Evolutionary conservation across 768 basidiomycete species (phyloP).

Genomic region (Rhizopogon rudus): DNA sequence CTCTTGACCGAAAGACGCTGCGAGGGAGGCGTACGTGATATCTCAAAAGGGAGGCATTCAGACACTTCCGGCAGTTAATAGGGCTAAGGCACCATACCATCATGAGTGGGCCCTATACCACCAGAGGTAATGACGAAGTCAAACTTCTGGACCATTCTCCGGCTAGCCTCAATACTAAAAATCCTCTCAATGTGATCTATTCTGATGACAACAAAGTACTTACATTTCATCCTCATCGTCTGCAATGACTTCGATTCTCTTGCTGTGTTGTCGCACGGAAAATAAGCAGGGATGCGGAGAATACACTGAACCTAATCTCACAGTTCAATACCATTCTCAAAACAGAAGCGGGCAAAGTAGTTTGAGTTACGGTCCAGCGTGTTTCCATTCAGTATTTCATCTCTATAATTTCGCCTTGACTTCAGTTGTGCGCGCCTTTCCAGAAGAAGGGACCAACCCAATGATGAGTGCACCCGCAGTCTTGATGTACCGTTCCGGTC

Average conservation of each 20-base stretch:
- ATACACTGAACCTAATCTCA: constrained; percentile 26
- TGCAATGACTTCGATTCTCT: constrained; percentile 86
- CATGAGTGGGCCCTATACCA: constrained; percentile 90
- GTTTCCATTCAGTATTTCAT: constrained; percentile 92
- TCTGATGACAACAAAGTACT: neutral
- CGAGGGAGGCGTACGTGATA: constrained; percentile 87
- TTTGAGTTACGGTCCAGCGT: constrained; percentile 81
- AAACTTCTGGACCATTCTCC: constrained; percentile 73
- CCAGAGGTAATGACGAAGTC: constrained; percentile 91
- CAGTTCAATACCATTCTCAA: constrained; percentile 82
- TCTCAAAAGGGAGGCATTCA: constrained; percentile 36
- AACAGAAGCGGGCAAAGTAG: constrained; percentile 84
- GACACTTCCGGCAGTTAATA: neutral
- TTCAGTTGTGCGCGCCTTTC: neutral
- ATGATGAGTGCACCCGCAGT: constrained; percentile 75
- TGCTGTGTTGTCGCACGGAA: constrained; percentile 38
- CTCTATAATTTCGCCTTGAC: constrained; percentile 36
- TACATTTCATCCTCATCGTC: constrained; percentile 89
- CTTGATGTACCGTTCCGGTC: constrained; percentile 65
- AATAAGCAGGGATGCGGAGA: neutral
- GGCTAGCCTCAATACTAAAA: constrained; percentile 75
- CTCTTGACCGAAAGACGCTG: constrained; percentile 71
- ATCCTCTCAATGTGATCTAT: neutral
- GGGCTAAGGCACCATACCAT: constrained; percentile 43
- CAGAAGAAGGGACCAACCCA: constrained; percentile 42